Evolutionary conservation across 2,329 filamentous ascomycete genomes (phyloP).

Genomic region (Fusarium aywerte): DNA sequence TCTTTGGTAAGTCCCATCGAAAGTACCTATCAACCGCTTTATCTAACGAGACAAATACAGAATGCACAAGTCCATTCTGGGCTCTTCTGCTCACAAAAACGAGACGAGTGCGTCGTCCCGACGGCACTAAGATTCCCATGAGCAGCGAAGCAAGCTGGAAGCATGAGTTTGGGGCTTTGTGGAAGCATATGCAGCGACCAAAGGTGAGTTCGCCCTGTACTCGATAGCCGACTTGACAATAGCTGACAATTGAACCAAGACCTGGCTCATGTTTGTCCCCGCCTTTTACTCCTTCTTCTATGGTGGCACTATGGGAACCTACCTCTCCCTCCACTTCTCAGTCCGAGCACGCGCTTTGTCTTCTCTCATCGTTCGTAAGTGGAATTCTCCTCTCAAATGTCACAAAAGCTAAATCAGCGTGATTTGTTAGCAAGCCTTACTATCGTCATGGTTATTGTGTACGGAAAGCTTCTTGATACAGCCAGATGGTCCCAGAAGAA

Average conservation of each 20-base stretch:
- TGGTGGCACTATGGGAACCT: slow-evolving; percentile 5
- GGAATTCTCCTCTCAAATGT: rapidly evolving
- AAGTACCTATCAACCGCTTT: rapidly evolving
- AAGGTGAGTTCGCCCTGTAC: not conserved
- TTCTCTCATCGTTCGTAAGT: slow-evolving; percentile 1
- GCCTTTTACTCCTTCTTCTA: slow-evolving; percentile 10
- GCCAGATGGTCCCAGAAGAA: not conserved
- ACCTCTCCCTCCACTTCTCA: not conserved
- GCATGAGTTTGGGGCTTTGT: not conserved
- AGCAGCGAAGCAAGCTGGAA: not conserved
- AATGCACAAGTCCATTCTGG: not conserved
- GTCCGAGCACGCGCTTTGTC: not conserved
- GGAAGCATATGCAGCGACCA: not conserved
- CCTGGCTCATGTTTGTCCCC: not conserved
- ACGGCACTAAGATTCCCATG: not conserved
- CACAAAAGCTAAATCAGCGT: rapidly evolving
- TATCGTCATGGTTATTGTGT: not conserved
- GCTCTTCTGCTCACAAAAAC: not conserved
- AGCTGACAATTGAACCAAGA: not conserved
- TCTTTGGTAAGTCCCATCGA: not conserved
- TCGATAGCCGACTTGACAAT: rapidly evolving
- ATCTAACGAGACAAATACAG: not conserved
- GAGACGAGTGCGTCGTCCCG: not conserved
- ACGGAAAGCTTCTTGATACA: not conserved
- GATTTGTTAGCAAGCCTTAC: not conserved